Evolutionary conservation across 164 flowering plant species (phyloP).

Genomic region (Macadamia integrifolia): DNA sequence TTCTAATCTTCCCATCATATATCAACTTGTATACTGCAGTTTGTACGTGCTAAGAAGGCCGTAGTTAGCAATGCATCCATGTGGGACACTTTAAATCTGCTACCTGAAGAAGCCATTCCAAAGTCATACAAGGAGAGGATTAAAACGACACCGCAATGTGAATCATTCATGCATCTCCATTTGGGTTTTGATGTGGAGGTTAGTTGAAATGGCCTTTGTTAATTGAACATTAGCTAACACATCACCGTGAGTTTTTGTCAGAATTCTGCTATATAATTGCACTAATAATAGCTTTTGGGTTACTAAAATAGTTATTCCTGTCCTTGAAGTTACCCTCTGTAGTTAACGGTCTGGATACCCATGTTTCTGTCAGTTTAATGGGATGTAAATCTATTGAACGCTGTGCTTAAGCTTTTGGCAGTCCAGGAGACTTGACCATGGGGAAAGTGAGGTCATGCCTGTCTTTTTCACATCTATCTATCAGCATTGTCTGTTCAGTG

Average conservation of each 20-base stretch:
- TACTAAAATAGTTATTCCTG: neutral
- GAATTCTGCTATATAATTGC: neutral
- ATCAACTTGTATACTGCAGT: conserved; percentile 40
- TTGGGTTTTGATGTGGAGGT: conserved; percentile 95
- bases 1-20: conserved; percentile 4
- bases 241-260: too few relatives aligned
- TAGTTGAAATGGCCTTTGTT: conserved; percentile 8
- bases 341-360: neutral
- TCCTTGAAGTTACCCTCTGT: neutral
- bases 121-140: conserved; percentile 48
- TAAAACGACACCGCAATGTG: conserved; percentile 68
- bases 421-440: too few relatives aligned
- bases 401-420: too few relatives aligned
- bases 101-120: conserved; percentile 66
- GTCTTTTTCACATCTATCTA: neutral
- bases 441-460: too few relatives aligned
- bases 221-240: neutral
- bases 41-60: conserved; percentile 86
- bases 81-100: conserved; percentile 85
- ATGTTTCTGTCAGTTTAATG: neutral
- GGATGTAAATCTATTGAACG: neutral
- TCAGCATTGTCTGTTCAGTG: neutral
- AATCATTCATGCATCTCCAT: conserved; percentile 99
- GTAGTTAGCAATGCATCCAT: conserved; percentile 96
- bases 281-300: neutral